Base-by-base conservation (phyloP, 257 asterid species). In the Agastache rugosa region DNA sequence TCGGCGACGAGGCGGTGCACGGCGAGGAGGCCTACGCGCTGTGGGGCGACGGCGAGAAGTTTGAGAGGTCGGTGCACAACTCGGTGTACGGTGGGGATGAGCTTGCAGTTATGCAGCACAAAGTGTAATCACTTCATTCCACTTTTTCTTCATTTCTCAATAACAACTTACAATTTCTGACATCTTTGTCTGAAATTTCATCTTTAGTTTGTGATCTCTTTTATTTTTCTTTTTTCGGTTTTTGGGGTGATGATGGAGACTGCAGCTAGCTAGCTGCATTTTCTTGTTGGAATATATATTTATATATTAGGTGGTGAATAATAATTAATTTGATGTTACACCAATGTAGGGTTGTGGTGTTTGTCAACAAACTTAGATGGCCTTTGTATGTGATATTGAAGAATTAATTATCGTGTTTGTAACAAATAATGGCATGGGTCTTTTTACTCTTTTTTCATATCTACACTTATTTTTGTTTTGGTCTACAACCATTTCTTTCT, bases 1-100 rank as follows among this genome's bases (percentile, higher is more conserved):
- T 34, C 2, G 98, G 97, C 0, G 98, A 92, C n/a, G 93, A 87
- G 4, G 84, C 86, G 0, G 90, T 92, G 31, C 98, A 90, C 29
- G 97, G 97, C 0, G 97, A 90, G 72, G 90, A 79, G 42, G 97
- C 98, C 0, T 92, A 90, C 72, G 98, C 97, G 1, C 20, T 92
- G 67, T 90, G 91, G 89, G 97, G 95, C 0, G 93, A 91, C 34
- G 97, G 97, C 0, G 89, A 88, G 80, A 91, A 80, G 83, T 82
- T 74, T 56, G 90, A 84, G 64, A 85, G 71, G 34, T 82, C 91
- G 8, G 76, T 69, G 76, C 84, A 78, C 19, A 80, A 79, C 71
- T 75, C 87, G 0, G 87, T 67, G 2, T 65, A 78, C 37, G 84
- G 82, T 3, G 81, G 66, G 5, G 90, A 85, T 41, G 87, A 84